Evolutionary conservation across 1,139 yeast species (phyloP), one percentile per base, ranked within the genome.

Genomic region (Debaryomyces psychrophilus): DNA sequence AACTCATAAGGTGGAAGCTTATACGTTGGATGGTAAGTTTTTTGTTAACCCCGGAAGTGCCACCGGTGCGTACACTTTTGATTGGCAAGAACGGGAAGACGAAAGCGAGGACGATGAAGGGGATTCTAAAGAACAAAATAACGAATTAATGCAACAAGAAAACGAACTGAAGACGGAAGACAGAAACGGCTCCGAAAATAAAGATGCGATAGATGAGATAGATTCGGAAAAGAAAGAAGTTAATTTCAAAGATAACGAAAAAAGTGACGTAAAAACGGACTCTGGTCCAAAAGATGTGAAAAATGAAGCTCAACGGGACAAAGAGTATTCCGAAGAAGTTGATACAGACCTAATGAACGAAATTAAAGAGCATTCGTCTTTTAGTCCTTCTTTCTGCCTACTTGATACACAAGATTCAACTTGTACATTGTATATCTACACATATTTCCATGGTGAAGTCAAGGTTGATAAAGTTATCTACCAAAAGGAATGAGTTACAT

Each of bases 41-140:
- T 93, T 93, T 60, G 78, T 93, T 22, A 92, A 90, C 62, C 99
- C 99, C 0, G 99, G 99, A 0, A 87, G 96, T 61, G 96, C 95
- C 37, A 90, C 98, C 0, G 99, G 99, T 11, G 97, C 97, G 0
- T 82, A 79, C 56, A 78, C 78, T 41, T 77, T 83, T 44, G 71
- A 67, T 44, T 68, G 76, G 76, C 72, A 68, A 2, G 74, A 69
- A 18, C 56, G 57, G 8, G 68, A 64, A 5, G 74, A 67, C 2
- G 82, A 79, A 50, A 74, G 83, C 64, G 76, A 81, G 18, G 81
- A 69, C 6, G 66, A 61, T 2, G 67, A 60, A 11, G 65, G 60
- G 7, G 64, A 67, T 53, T 70, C 67, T 12, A 75, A 68, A 8
- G 67, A 69, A 20, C 68, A 57, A 7, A 52, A 44, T n/a, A 55